A percentile compares a stretch with the other conserved stretches of the same genome.
These are phyloP conservation scores for Fusarium begoniae DNA, from an alignment of 2,329 filamentous ascomycete genomes.

Conservation along the genomic window DNA sequence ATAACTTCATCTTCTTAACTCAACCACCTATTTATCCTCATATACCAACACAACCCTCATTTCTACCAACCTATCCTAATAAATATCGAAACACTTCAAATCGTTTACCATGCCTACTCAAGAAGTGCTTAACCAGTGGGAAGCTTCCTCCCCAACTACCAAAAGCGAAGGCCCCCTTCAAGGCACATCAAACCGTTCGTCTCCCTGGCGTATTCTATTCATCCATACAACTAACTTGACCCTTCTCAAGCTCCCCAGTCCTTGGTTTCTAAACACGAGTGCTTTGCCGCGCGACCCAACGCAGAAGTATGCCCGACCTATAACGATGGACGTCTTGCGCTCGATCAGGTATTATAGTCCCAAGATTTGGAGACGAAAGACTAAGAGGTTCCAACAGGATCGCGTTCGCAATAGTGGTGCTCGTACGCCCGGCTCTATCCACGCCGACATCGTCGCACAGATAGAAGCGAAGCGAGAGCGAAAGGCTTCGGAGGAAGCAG, in stretches of 20 bases:
- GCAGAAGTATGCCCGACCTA: neutral
- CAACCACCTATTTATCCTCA: neutral
- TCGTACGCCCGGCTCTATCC: constrained; percentile 38
- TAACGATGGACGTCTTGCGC: constrained; percentile 5
- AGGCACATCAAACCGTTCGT: constrained; percentile 15
- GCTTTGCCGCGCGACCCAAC: constrained; percentile 34
- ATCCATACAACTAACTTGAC: neutral
- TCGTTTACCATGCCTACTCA: constrained; percentile 25
- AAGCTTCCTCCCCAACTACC: constrained; percentile 14
- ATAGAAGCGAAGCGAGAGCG: constrained; percentile 27
- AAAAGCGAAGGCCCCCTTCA: constrained; percentile 36
- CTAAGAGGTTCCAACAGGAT: constrained; percentile 13
- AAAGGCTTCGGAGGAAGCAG: neutral
- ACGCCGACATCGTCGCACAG: constrained; percentile 39
- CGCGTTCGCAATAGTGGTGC: constrained; percentile 40
- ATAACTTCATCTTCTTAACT: neutral
- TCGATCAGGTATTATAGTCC: constrained; percentile 12
- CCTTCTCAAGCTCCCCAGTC: constrained; percentile 29
- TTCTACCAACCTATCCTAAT: neutral
- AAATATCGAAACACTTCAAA: neutral
- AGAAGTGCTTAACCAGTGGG: constrained; percentile 35
- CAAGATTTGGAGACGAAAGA: rapidly evolving
- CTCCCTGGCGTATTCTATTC: neutral
- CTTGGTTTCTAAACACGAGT: constrained; percentile 40
- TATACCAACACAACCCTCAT: neutral